Conservation (phyloP, 306 rosid genomes). For the Cucumis hystrix region DNA sequence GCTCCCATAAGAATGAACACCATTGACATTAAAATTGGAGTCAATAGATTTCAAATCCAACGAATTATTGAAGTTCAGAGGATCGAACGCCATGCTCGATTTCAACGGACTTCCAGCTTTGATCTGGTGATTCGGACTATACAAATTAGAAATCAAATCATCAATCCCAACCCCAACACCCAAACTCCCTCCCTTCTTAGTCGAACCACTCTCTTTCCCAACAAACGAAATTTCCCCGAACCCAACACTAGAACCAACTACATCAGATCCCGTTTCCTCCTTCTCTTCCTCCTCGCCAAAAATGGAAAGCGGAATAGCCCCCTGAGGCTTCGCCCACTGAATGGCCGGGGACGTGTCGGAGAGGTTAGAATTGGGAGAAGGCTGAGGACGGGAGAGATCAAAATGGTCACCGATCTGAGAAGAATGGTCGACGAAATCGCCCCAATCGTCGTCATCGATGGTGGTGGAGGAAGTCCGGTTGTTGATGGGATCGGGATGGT, state of each 20-base stretch:
- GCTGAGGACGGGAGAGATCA: slow-evolving; percentile 1
- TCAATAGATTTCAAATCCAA: slow-evolving; percentile 5
- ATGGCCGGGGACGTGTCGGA: slow-evolving; percentile 12
- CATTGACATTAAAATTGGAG: slow-evolving; percentile 11
- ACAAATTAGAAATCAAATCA: slow-evolving; percentile 37
- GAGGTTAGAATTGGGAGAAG: slow-evolving; percentile 10
- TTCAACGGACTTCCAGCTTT: slow-evolving; percentile 22
- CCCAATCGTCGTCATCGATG: slow-evolving; percentile 42
- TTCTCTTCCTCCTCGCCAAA: slow-evolving; percentile 53
- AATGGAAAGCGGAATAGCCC: slow-evolving; percentile 83
- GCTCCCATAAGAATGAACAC: not conserved
- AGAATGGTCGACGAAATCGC: slow-evolving; percentile 45
- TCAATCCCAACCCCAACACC: slow-evolving; percentile 24
- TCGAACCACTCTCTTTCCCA: slow-evolving; percentile 14
- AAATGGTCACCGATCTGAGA: slow-evolving; percentile 25
- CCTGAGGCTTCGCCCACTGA: slow-evolving; percentile 37
- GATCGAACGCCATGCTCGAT: not conserved
- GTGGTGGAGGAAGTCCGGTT: slow-evolving; percentile 1
- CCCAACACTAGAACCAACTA: slow-evolving; percentile 10
- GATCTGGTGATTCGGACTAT: slow-evolving; percentile 21
- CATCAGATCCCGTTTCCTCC: slow-evolving; percentile 18
- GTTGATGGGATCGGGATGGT: slow-evolving; percentile 10
- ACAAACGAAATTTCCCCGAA: slow-evolving; percentile 11
- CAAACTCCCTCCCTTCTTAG: slow-evolving; percentile 23
- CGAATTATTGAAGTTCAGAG: not conserved